These are phyloP conservation scores for Pittosporum tobira DNA, from an alignment of 129 eudicot genomes.

Conservation along the genomic window DNA sequence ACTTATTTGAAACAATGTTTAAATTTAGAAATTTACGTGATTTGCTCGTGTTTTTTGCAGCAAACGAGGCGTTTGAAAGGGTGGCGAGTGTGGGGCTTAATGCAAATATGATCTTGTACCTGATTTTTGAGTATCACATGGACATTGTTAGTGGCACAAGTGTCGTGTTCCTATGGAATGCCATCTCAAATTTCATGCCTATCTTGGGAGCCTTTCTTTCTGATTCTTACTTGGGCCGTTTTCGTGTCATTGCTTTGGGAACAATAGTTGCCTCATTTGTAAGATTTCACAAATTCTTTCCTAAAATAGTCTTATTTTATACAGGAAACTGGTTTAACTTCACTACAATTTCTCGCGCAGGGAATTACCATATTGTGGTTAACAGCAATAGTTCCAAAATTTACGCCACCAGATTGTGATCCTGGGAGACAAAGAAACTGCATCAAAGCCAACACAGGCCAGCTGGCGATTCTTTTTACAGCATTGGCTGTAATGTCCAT, in stretches of 20 bases:
- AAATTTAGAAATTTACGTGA: too few species aligned
- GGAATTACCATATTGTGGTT: slow-evolving; percentile 31
- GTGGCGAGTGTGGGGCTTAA: slow-evolving; percentile 29
- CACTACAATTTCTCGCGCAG: too few species aligned
- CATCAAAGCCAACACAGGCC: too few species aligned
- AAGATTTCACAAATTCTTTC: too few species aligned
- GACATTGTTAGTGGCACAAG: slow-evolving; percentile 25
- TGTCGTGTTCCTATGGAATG: slow-evolving; percentile 20
- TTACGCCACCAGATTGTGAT: slow-evolving; percentile 27
- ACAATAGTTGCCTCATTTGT: neutral
- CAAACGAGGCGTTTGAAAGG: slow-evolving; percentile 21
- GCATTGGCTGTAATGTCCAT: slow-evolving; percentile 21
- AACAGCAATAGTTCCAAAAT: slow-evolving; percentile 30
- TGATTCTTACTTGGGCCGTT: slow-evolving; percentile 45
- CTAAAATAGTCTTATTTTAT: too few species aligned
- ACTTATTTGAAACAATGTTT: too few species aligned
- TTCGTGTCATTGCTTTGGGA: slow-evolving; percentile 35
- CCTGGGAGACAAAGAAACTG: too few species aligned
- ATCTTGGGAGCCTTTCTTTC: slow-evolving; percentile 35
- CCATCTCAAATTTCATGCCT: slow-evolving; percentile 21
- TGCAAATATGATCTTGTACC: slow-evolving; percentile 39
- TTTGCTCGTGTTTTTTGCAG: neutral
- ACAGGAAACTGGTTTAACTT: too few species aligned
- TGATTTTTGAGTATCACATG: slow-evolving; percentile 36
- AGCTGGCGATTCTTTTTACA: slow-evolving; percentile 17